Conservation (phyloP, 495 filamentous ascomycete species). For the Tuber brumale region DNA sequence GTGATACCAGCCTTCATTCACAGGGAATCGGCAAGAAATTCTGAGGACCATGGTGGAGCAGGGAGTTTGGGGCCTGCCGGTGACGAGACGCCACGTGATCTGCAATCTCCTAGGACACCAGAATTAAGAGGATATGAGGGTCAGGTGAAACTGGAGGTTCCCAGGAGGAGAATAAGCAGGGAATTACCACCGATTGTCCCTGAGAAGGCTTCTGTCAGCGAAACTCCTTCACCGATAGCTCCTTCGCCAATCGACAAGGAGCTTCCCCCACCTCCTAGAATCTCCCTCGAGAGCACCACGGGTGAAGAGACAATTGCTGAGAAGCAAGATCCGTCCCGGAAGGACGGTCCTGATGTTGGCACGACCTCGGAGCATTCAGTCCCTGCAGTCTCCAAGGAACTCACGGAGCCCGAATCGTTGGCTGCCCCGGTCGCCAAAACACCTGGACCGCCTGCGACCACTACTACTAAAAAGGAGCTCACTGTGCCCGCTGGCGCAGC, state of each 20-base stretch:
- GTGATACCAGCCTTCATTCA: slow-evolving; percentile 60
- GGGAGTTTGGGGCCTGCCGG: slow-evolving; percentile 8
- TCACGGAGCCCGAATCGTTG: background rate
- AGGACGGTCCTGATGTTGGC: background rate
- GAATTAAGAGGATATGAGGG: background rate
- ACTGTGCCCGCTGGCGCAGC: background rate
- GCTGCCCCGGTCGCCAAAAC: background rate
- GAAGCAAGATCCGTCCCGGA: background rate
- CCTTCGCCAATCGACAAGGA: background rate
- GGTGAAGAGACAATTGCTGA: background rate
- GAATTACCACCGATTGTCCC: slow-evolving; percentile 8
- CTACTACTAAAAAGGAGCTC: background rate
- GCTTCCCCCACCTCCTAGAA: background rate
- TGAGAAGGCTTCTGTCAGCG: background rate
- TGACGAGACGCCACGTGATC: background rate
- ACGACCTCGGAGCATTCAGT: background rate
- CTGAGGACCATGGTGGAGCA: slow-evolving; percentile 25
- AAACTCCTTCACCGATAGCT: background rate
- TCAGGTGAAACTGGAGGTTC: slow-evolving; percentile 30
- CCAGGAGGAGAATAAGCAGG: slow-evolving; percentile 29
- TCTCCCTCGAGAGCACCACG: background rate
- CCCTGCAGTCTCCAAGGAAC: background rate
- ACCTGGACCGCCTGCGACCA: background rate
- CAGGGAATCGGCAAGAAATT: slow-evolving; percentile 23
- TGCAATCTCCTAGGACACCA: background rate